Percentiles rank a stretch among this genome's conserved stretches.
Conservation (phyloP, 352 stramenopile genomes). For the Pythium rishiriense region DNA sequence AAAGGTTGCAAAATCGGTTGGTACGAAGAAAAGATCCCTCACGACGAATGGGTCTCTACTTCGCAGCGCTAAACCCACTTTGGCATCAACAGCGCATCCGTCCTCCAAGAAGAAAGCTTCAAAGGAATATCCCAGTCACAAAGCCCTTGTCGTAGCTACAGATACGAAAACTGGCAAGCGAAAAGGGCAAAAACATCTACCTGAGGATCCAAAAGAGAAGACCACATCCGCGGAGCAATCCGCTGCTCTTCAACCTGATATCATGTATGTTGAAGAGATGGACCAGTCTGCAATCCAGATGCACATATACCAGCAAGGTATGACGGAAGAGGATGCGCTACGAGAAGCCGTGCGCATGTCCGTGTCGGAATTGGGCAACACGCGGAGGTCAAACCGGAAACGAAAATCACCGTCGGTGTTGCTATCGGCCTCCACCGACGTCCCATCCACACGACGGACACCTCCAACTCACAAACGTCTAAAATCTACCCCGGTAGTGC, state of each 20-base stretch:
- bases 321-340: conserved; percentile 74
- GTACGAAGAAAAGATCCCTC: background rate
- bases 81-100: background rate
- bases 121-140: too few species aligned
- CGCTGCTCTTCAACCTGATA: background rate
- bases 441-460: conserved; percentile 1
- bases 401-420: conserved; percentile 13
- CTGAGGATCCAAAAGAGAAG: background rate
- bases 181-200: background rate
- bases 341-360: conserved; percentile 53
- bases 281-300: conserved; percentile 39
- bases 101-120: background rate
- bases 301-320: conserved; percentile 67
- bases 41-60: background rate
- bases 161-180: background rate
- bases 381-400: conserved; percentile 29
- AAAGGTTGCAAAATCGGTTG: background rate
- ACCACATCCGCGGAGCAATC: background rate
- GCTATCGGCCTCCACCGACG: background rate
- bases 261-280: conserved; percentile 27
- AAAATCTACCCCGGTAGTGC: background rate
- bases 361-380: conserved; percentile 35
- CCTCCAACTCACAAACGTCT: conserved; percentile 3
- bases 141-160: background rate
- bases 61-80: background rate